A percentile compares a stretch with the other conserved stretches of the same genome.
phyloP scores from a whole-genome alignment of 441 rosid genomes.

The Eutrema salsugineum region DNA sequence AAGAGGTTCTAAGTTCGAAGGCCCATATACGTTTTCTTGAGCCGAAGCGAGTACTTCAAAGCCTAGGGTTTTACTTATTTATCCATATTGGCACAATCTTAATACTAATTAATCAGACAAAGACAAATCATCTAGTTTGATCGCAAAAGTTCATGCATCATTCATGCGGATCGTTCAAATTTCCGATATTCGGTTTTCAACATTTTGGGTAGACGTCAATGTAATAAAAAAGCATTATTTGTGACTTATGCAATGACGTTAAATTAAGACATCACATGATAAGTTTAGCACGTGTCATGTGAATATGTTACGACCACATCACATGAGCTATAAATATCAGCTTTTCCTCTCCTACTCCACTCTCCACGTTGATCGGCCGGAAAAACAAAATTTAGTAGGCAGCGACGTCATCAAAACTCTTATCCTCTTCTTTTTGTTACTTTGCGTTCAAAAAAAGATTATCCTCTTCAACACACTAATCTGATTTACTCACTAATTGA shows the following conservation, averaged over 20 bases:
- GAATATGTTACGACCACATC: background rate
- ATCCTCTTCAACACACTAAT: background rate
- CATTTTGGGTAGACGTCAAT: background rate
- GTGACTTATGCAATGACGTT: conserved; percentile 12
- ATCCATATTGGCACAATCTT: too few species aligned
- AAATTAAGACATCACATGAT: background rate
- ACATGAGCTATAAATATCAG: background rate
- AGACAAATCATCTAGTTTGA: background rate
- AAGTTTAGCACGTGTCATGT: conserved; percentile 7
- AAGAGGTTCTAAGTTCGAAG: too few species aligned
- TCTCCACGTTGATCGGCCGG: background rate
- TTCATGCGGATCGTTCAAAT: background rate
- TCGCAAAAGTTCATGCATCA: background rate
- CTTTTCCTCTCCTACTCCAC: background rate
- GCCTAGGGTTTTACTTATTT: too few species aligned
- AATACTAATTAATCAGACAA: too few species aligned
- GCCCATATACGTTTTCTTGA: too few species aligned
- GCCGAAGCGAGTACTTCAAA: too few species aligned
- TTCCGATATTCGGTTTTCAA: background rate
- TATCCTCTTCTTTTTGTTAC: background rate
- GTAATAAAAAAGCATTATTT: background rate
- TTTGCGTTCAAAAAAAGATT: background rate
- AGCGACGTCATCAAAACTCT: background rate
- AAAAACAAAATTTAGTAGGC: background rate
- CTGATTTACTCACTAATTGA: background rate